Percentiles rank a stretch among this genome's conserved stretches.
Evolutionary conservation across 2,329 filamentous ascomycete species (phyloP).

Genomic region (Shiraia bambusicola): DNA sequence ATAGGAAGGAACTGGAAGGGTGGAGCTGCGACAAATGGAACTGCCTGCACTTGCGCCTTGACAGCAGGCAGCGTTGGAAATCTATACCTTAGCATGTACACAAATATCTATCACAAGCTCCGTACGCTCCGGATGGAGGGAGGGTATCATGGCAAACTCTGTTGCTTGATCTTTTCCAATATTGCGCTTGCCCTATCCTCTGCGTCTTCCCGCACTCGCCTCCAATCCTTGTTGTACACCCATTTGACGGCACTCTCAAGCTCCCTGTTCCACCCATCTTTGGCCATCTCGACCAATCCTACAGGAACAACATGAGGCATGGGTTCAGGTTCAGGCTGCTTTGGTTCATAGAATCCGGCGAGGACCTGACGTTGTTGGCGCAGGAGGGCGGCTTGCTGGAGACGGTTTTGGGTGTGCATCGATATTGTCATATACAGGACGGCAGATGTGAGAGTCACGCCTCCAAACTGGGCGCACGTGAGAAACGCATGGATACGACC

Average conservation of each 20-base stretch:
- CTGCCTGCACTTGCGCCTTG: not conserved
- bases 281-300: slow-evolving; percentile 50
- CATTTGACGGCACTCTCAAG: slow-evolving; percentile 48
- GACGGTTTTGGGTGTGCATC: slow-evolving; percentile 51
- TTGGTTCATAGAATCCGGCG: slow-evolving; percentile 48
- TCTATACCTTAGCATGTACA: slow-evolving; percentile 7
- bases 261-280: slow-evolving; percentile 54
- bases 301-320: slow-evolving; percentile 42
- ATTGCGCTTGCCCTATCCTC: slow-evolving; percentile 45
- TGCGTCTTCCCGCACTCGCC: slow-evolving; percentile 41
- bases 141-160: slow-evolving; percentile 23
- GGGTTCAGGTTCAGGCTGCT: slow-evolving; percentile 43
- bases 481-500: not conserved
- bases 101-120: slow-evolving; percentile 5
- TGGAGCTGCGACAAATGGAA: too few species aligned
- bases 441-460: slow-evolving; percentile 53
- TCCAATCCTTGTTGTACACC: slow-evolving; percentile 51
- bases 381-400: slow-evolving; percentile 49
- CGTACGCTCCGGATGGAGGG: too few species aligned
- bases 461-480: slow-evolving; percentile 47
- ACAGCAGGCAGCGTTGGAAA: not conserved
- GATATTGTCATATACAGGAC: slow-evolving; percentile 43
- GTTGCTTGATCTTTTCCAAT: slow-evolving; percentile 38
- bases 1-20: not conserved
- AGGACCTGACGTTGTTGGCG: slow-evolving; percentile 50